These are phyloP conservation scores for Dipteronia sinensis DNA, from an alignment of 345 rosid species.

Conservation along the genomic window DNA sequence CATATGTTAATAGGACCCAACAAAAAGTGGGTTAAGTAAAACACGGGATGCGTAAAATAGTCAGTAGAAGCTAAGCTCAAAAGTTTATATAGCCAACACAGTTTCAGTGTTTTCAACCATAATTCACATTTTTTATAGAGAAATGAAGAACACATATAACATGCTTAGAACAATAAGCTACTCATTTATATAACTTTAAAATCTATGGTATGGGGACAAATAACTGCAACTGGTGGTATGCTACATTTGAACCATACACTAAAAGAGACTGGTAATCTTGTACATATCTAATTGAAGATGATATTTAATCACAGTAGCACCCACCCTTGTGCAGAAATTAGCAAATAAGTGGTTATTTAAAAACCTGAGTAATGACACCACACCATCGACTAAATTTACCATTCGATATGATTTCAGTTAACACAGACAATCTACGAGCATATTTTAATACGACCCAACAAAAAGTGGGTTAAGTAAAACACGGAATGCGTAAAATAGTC, in stretches of 20 bases:
- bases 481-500: neutral
- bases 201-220: neutral
- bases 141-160: neutral
- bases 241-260: slow-evolving; percentile 10
- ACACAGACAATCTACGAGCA: neutral
- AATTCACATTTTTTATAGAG: neutral
- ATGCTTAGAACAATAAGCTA: neutral
- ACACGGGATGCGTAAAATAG: too few species aligned
- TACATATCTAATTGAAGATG: neutral
- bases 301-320: neutral
- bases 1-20: neutral
- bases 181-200: neutral
- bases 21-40: too few species aligned
- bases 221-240: slow-evolving; percentile 15
- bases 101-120: too few species aligned
- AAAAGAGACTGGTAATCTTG: neutral
- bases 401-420: neutral
- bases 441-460: neutral
- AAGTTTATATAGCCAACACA: too few species aligned
- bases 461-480: too few species aligned
- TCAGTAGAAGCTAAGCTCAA: too few species aligned
- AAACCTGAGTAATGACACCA: neutral
- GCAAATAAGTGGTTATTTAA: too few species aligned
- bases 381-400: neutral
- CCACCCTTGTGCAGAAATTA: neutral